Percentiles rank a stretch among this genome's conserved stretches.
phyloP scores from a whole-genome alignment of 176 grass and related monocot species.

The Ensete ventricosum region DNA sequence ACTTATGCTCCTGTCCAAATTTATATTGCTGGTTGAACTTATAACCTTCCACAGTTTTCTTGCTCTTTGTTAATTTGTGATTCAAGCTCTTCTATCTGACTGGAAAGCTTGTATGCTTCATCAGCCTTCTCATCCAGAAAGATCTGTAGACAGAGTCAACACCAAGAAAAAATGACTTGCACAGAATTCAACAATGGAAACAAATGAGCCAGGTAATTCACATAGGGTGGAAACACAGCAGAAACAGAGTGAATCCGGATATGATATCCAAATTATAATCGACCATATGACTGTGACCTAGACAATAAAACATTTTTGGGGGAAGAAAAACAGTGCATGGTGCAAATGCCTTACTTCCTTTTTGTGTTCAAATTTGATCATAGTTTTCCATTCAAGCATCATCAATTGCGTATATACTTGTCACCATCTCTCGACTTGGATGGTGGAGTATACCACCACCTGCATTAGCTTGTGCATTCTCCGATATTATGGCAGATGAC shows the following conservation, averaged over 20 bases:
- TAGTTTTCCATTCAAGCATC: not conserved
- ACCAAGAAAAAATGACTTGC: not conserved
- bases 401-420: not conserved
- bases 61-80: slow-evolving; percentile 47
- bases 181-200: not conserved
- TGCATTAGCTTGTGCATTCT: not conserved
- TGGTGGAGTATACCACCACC: not conserved
- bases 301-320: not conserved
- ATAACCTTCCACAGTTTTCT: slow-evolving; percentile 55
- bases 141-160: slow-evolving; percentile 22
- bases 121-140: slow-evolving; percentile 47
- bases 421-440: not conserved
- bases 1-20: not conserved
- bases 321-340: too few species aligned
- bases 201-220: too few species aligned
- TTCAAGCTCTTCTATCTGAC: slow-evolving; percentile 58
- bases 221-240: too few species aligned
- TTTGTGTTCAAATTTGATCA: not conserved
- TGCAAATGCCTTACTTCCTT: too few species aligned
- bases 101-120: slow-evolving; percentile 47
- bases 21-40: slow-evolving; percentile 7
- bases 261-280: not conserved
- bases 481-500: not conserved
- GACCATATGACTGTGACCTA: not conserved
- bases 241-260: too few species aligned